Evolutionary conservation across 2,329 filamentous ascomycete species (phyloP), one percentile per base, ranked within the genome.

Genomic region (Ceratocystis cacaofunesta): DNA sequence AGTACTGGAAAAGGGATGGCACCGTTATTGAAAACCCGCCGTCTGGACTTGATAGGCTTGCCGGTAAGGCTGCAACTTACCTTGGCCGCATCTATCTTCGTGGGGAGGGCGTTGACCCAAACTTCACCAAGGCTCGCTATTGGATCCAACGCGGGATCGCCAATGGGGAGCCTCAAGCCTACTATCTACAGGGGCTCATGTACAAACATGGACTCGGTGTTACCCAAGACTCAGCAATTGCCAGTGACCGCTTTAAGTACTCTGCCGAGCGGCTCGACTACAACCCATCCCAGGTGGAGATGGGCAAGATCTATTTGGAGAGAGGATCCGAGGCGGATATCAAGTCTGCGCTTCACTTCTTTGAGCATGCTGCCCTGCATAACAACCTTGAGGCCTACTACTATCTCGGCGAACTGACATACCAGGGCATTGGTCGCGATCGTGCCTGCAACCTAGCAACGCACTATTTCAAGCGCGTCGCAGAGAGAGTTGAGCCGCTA

Each of bases 311-410:
- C 1, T 94, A 95, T 73, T 81, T 96, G 5, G 91, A 96, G 70
- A 90, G 95, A 73, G 91, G 90, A 19, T 75, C 78, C 32, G 73
- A 78, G 1, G 80, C 84, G 58, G 90, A 95, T 70, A 77, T 94
- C n/a, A 77, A 81, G 4, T 85, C 86, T 0, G 92, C 92, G 1
- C 88, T 85, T 67, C 85, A 87, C 69, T 95, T 95, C 73, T 96
- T 96, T 70, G 91, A 96, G 71, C 80, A 92, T 61, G 92, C 92
- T 4, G 87, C 87, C 50, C 80, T 89, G 28, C 90, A 90, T 72
- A 87, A 87, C 15, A 88, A 91, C 72, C 88, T 96, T 68, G 91
- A 96, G 74, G 89, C 91, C 0, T 90, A 89, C 72, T 96, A 96
- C 76, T 95, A 95, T 73, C 83, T 96, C 3, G 92, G 90, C 1